Percentiles rank a stretch among this genome's conserved stretches.
Evolutionary conservation across 306 rosid species (phyloP).

Genomic region (Acacia confusa): DNA sequence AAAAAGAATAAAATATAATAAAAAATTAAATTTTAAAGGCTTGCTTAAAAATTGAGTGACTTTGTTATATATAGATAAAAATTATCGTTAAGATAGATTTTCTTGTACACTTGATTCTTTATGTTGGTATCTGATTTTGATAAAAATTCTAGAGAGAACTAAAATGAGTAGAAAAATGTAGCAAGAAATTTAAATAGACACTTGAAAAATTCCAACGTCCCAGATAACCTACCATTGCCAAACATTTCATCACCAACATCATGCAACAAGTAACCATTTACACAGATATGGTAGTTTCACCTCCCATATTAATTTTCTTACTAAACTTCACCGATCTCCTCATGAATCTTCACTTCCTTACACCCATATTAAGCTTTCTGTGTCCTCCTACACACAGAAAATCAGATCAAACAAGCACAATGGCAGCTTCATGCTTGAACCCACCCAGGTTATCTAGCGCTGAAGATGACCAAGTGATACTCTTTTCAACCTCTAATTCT

Average conservation of each 20-base stretch:
- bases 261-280: not conserved
- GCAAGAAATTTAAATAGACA: not conserved
- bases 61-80: not conserved
- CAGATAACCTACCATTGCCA: slow-evolving; percentile 16
- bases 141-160: not conserved
- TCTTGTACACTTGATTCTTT: not conserved
- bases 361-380: not conserved
- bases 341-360: not conserved
- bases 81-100: not conserved
- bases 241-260: not conserved
- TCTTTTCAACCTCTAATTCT: slow-evolving; percentile 60
- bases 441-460: slow-evolving; percentile 36
- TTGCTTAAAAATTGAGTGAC: not conserved
- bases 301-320: not conserved
- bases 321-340: not conserved
- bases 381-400: slow-evolving; percentile 13
- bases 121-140: not conserved
- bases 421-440: slow-evolving; percentile 46
- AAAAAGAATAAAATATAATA: no score
- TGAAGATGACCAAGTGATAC: slow-evolving; percentile 48
- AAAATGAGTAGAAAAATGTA: not conserved
- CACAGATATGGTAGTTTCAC: not conserved
- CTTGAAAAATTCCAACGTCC: not conserved
- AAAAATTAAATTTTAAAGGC: not conserved
- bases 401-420: slow-evolving; percentile 15